A percentile compares a stretch with the other conserved stretches of the same genome.
Conservation (phyloP, 176 grass and related monocot genomes). For the Oryza brachyantha region DNA sequence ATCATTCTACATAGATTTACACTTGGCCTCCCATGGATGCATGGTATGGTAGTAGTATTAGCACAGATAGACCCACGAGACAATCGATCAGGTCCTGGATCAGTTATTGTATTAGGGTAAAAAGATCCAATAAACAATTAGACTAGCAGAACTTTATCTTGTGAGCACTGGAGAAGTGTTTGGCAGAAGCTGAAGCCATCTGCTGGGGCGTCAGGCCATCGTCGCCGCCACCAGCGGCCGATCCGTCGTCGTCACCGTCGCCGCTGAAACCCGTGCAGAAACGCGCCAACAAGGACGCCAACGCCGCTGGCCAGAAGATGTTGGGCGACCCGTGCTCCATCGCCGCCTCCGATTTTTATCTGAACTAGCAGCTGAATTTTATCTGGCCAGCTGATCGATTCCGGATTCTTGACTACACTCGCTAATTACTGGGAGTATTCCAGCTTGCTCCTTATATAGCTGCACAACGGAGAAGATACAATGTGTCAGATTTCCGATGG, state of each 20-base stretch:
- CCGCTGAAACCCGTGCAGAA: constrained; percentile 11
- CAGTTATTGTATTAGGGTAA: not conserved
- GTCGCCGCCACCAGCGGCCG: not conserved
- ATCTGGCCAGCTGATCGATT: not conserved
- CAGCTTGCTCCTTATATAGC: not conserved
- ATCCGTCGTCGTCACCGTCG: not conserved
- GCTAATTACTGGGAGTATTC: not conserved
- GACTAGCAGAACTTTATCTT: constrained; percentile 20
- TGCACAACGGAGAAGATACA: not conserved
- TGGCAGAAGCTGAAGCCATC: constrained; percentile 15
- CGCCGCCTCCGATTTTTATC: not conserved
- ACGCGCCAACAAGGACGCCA: constrained; percentile 31
- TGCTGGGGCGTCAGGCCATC: not conserved
- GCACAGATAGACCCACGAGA: not conserved
- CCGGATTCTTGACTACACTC: not conserved
- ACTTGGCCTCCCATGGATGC: not conserved
- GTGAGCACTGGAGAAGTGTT: constrained; percentile 1
- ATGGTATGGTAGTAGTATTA: not conserved
- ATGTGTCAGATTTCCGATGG: not conserved
- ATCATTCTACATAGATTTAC: not conserved
- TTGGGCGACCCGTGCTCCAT: not conserved
- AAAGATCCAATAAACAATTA: not conserved
- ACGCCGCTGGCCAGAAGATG: constrained; percentile 13
- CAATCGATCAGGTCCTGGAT: not conserved
- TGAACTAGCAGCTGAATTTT: not conserved